A percentile compares a stretch with the other conserved stretches of the same genome.
These are phyloP conservation scores for Ceriops tagal DNA, from an alignment of 345 rosid genomes.

Conservation along the genomic window DNA sequence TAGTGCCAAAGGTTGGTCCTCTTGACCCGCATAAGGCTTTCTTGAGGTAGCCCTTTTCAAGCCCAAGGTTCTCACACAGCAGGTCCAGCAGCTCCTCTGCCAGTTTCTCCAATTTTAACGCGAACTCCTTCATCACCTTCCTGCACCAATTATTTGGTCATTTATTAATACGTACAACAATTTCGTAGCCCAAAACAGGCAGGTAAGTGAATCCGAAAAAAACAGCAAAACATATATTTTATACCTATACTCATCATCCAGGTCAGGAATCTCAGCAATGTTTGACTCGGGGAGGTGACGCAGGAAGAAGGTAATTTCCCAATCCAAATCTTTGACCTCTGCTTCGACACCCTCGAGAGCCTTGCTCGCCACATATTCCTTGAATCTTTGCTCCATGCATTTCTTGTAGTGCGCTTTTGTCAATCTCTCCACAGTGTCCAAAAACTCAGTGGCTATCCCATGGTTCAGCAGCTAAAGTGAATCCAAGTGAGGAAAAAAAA, in stretches of 20 bases:
- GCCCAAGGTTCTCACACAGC: constrained; percentile 82
- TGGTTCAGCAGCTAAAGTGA: constrained; percentile 62
- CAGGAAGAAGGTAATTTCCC: constrained; percentile 84
- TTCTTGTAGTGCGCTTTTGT: constrained; percentile 80
- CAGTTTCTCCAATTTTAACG: constrained; percentile 59
- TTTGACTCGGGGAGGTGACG: constrained; percentile 74
- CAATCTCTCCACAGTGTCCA: constrained; percentile 70
- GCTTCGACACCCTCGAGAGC: constrained; percentile 57
- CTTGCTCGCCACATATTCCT: constrained; percentile 59
- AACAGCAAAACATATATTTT: no score
- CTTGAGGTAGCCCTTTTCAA: constrained; percentile 72
- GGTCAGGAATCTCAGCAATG: constrained; percentile 68
- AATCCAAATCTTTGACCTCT: constrained; percentile 77
- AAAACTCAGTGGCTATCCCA: constrained; percentile 55
- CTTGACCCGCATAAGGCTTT: constrained; percentile 58
- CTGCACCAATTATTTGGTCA: constrained; percentile 27
- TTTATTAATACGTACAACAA: background rate
- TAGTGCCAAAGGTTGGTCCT: constrained; percentile 83
- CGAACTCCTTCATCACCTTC: constrained; percentile 72
- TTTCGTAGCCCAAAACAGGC: background rate
- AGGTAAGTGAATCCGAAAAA: no score
- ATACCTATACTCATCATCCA: constrained; percentile 68
- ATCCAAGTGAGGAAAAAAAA: background rate
- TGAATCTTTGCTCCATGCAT: constrained; percentile 81
- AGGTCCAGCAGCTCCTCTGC: constrained; percentile 79